Conservation (phyloP, 1,284 basidiomycete genomes). For the Austroboletus niveus region DNA sequence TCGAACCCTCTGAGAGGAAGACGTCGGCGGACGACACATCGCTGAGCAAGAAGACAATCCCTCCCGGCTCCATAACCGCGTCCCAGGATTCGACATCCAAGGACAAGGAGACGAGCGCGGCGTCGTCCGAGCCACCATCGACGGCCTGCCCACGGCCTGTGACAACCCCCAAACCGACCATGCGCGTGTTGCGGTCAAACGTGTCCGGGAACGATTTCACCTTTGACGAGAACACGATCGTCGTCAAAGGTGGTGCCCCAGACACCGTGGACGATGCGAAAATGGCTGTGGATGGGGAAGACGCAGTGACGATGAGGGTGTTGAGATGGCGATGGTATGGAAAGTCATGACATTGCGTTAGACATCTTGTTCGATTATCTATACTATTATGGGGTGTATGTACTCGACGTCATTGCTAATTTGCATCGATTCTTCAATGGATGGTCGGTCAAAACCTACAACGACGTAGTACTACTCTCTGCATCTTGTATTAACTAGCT, state of each 20-base stretch:
- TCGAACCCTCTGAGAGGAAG: too few relatives aligned
- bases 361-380: constrained; percentile 21
- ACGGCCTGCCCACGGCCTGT: not conserved
- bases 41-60: too few relatives aligned
- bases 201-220: constrained; percentile 20
- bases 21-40: too few relatives aligned
- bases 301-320: constrained; percentile 21
- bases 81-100: not conserved
- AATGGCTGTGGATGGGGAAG: constrained; percentile 8
- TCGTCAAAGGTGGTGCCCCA: constrained; percentile 9
- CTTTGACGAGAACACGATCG: constrained; percentile 23
- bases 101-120: not conserved
- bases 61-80: not conserved
- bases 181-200: constrained; percentile 19
- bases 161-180: constrained; percentile 1
- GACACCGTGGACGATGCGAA: not conserved
- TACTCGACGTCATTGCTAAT: constrained; percentile 7
- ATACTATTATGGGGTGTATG: constrained; percentile 11
- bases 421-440: not conserved
- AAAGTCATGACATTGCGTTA: not conserved
- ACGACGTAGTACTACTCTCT: too few relatives aligned
- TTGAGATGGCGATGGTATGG: constrained; percentile 28
- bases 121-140: not conserved
- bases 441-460: too few relatives aligned
- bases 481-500: too few relatives aligned